These are phyloP conservation scores for Mortierella claussenii DNA, from an alignment of 192 early-diverging fungal species.

Conservation along the genomic window DNA sequence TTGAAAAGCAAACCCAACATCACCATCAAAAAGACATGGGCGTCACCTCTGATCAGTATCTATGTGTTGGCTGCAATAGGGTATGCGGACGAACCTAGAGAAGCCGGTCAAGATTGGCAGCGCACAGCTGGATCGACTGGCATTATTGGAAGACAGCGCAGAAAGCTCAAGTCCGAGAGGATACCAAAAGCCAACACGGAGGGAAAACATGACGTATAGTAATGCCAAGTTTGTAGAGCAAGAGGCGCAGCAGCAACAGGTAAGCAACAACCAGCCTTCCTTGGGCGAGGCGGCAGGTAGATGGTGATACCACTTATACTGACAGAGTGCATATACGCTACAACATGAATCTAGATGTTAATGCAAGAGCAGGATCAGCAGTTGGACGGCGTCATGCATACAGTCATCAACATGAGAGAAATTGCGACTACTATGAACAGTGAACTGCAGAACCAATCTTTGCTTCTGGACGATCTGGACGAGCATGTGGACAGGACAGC, in stretches of 20 bases:
- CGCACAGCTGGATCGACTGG: constrained; percentile 37
- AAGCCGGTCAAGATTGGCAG: constrained; percentile 47
- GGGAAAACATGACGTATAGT: constrained; percentile 54
- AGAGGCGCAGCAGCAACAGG: constrained; percentile 45
- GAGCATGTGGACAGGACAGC: constrained; percentile 61
- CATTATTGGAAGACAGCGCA: constrained; percentile 28
- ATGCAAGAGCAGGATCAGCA: constrained; percentile 70
- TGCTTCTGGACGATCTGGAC: constrained; percentile 67
- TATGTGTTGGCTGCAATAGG: constrained; percentile 9
- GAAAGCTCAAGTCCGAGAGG: constrained; percentile 41
- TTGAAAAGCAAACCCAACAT: not conserved
- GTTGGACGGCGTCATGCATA: constrained; percentile 64
- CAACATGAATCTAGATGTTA: no score
- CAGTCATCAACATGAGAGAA: constrained; percentile 65
- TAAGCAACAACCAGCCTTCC: no score
- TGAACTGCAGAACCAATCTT: constrained; percentile 66
- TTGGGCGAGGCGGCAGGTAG: no score
- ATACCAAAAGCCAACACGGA: constrained; percentile 37
- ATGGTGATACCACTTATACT: no score
- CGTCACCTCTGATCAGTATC: no score
- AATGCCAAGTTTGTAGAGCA: constrained; percentile 51
- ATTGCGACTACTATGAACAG: constrained; percentile 66
- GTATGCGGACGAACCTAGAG: constrained; percentile 44
- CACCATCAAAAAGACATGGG: no score
- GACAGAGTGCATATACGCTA: no score